Evolutionary conservation across 2,329 filamentous ascomycete genomes (phyloP), one percentile per base, ranked within the genome.

Genomic region (Penicillium sp.): DNA sequence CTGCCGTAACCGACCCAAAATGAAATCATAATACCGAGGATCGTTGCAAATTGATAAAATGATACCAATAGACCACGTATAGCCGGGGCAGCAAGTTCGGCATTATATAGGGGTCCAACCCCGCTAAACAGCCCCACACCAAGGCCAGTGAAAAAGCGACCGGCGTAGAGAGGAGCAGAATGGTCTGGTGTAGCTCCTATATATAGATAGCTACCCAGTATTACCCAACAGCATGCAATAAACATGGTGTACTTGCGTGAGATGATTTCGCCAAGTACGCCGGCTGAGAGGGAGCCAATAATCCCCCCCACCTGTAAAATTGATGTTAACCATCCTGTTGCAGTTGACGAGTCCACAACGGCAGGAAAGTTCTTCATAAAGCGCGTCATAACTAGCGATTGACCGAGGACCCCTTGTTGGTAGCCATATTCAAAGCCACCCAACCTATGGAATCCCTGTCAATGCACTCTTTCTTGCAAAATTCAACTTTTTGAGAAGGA

Each of bases 221-320:
- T 78, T 73, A 54, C 78, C 79, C 56, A 81, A 73, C 51, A 77
- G 58, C 19, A 78, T 63, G 77, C 79, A 5, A 79, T 69, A n/a
- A 79, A 65, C 45, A 82, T 79, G 11, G 76, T 76, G 54, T 77
- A 78, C 59, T 81, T 81, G 47, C 80, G 66, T 3, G 77, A 79
- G 26, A 80, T 72, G 49, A 74, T 75, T 57, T 82, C 79, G 6
- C 78, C 78, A 19, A 81, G 66, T 56, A 74, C 78, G 16, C 75
- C 75, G 24, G 73, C 69, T 39, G 73, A 74, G 9, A 77, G 48
- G 3, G 74, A 71, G 28, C 74, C 70, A 3, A 71, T 45, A 11
- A 79, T 67, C n/a, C 78, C 79, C 23, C 79, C 79, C 3, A 81
- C 64, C 54, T 81, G 76, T 21, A 82, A 72, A 72, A 81, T 80